These are phyloP conservation scores for Scheffersomyces illinoinensis DNA, from an alignment of 1,139 yeast species.

Conservation along the genomic window DNA sequence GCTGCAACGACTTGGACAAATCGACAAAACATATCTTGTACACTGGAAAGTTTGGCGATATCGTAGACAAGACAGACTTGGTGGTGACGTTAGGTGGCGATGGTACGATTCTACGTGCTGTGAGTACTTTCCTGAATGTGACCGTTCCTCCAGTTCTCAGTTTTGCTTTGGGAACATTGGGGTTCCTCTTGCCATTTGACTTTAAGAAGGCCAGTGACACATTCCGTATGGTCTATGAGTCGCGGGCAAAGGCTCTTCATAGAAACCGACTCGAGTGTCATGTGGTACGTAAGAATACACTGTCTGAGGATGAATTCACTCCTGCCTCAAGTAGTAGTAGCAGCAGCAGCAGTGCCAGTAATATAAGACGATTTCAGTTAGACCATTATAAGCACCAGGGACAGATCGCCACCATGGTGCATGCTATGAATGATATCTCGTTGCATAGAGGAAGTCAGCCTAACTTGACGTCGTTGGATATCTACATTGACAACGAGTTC, in stretches of 20 bases:
- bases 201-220: constrained; percentile 61
- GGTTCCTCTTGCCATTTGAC: constrained; percentile 86
- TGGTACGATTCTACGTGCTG: constrained; percentile 85
- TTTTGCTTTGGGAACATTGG: constrained; percentile 88
- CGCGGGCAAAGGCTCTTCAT: constrained; percentile 70
- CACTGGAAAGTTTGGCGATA: constrained; percentile 61
- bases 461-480: constrained; percentile 78
- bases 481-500: constrained; percentile 76
- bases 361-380: constrained; percentile 10
- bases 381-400: constrained; percentile 8
- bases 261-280: constrained; percentile 79
- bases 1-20: neutral
- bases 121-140: constrained; percentile 60
- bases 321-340: constrained; percentile 5
- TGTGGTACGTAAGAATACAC: constrained; percentile 27
- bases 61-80: constrained; percentile 62
- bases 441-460: constrained; percentile 89
- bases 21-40: constrained; percentile 29
- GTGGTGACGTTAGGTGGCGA: constrained; percentile 92
- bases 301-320: neutral
- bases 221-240: constrained; percentile 63
- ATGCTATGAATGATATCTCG: constrained; percentile 91
- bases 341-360: constrained; percentile 10
- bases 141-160: constrained; percentile 87
- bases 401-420: constrained; percentile 34